Percentiles rank a stretch among this genome's conserved stretches.
Evolutionary conservation across 306 rosid genomes (phyloP).

Genomic region (Medicago arabica): DNA sequence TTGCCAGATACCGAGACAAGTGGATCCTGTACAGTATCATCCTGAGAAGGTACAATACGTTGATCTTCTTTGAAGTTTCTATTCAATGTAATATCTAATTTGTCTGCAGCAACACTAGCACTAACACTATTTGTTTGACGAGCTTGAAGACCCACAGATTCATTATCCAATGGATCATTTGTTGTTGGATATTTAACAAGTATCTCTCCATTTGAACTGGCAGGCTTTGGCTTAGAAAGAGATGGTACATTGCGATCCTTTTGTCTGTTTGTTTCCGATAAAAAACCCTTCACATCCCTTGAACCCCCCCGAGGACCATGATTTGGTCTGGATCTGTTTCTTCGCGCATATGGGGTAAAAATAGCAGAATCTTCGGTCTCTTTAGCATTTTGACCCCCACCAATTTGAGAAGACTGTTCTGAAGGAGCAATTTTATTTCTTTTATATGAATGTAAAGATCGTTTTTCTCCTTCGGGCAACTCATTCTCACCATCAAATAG

Average conservation of each 20-base stretch:
- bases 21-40: conserved; percentile 46
- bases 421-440: conserved; percentile 71
- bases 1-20: conserved; percentile 54
- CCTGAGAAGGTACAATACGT: conserved; percentile 52
- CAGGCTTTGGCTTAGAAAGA: conserved; percentile 67
- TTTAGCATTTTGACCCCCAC: conserved; percentile 79
- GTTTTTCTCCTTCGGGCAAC: conserved; percentile 69
- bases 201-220: conserved; percentile 67
- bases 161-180: conserved; percentile 57
- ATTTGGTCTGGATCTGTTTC: conserved; percentile 88
- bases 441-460: conserved; percentile 61
- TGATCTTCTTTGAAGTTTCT: conserved; percentile 55
- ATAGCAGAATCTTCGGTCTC: conserved; percentile 94
- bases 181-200: conserved; percentile 50
- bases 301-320: conserved; percentile 76
- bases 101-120: conserved; percentile 57
- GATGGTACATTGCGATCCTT: conserved; percentile 65
- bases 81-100: conserved; percentile 52
- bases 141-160: conserved; percentile 54
- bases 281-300: conserved; percentile 64
- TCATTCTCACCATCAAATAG: conserved; percentile 83
- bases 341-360: conserved; percentile 94
- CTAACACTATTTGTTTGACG: conserved; percentile 48
- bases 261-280: conserved; percentile 59
- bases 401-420: conserved; percentile 90